Percentiles rank a stretch among this genome's conserved stretches.
Conservation (phyloP, 345 rosid species). For the Viola odorata region DNA sequence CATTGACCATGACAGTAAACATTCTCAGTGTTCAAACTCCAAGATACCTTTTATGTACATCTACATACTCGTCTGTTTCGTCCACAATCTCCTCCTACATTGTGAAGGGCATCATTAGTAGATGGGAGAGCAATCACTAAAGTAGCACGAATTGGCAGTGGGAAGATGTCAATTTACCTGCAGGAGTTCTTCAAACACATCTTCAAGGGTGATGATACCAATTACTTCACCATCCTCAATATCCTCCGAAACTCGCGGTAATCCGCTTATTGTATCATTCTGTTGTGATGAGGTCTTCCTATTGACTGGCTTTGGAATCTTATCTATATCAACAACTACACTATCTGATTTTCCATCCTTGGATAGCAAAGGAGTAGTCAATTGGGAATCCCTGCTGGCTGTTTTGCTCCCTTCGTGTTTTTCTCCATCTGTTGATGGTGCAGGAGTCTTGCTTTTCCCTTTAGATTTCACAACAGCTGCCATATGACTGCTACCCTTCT, state of each 20-base stretch:
- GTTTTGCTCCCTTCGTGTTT: slow-evolving; percentile 33
- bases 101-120: slow-evolving; percentile 1
- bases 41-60: slow-evolving; percentile 80
- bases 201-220: slow-evolving; percentile 94
- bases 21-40: background rate
- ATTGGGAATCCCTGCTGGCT: slow-evolving; percentile 29
- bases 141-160: background rate
- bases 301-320: slow-evolving; percentile 27
- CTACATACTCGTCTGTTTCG: slow-evolving; percentile 95
- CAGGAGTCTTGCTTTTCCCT: slow-evolving; percentile 46
- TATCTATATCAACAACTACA: slow-evolving; percentile 62
- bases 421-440: slow-evolving; percentile 32
- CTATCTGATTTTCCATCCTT: slow-evolving; percentile 50
- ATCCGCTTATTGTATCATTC: slow-evolving; percentile 37
- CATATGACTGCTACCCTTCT: slow-evolving; percentile 99
- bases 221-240: slow-evolving; percentile 88
- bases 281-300: slow-evolving; percentile 24
- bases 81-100: slow-evolving; percentile 95
- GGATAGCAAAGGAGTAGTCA: slow-evolving; percentile 59
- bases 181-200: slow-evolving; percentile 94
- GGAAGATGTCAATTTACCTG: slow-evolving; percentile 39
- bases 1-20: background rate
- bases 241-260: slow-evolving; percentile 52
- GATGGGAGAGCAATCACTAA: background rate
- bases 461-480: slow-evolving; percentile 91